Base-by-base conservation (phyloP, 208 protist genomes). In the Leishmania lainsoni region DNA sequence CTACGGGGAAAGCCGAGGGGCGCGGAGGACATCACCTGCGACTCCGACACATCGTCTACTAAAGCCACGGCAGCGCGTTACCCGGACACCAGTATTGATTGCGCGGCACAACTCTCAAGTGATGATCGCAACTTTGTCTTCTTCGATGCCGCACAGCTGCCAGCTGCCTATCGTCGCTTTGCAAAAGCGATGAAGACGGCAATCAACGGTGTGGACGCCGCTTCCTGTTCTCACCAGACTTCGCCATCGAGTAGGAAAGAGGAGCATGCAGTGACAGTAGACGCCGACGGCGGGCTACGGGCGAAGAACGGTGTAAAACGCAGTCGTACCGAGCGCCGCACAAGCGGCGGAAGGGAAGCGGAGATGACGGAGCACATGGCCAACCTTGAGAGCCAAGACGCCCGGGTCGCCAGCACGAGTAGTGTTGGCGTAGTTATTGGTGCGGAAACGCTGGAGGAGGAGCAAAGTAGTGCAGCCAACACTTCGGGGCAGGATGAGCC, bases 401-500 rank as follows among this genome's bases (percentile, higher is more conserved):
- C 45, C 26, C 69, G 42, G 12, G 3, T 6, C 45, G 5, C 69
- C 48, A 51, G 4, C 42, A 51, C 17, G 2, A 51, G 1, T 51
- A 0, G 20, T 73, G 39, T 8, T n/a, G 69, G 42, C 14, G 39
- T 32, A 12, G 45, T 16, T 52, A 10, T n/a, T 26, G 69, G 69
- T 29, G 26, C 69, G 32, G 39, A 26, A 73, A 8, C 51, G 32
- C 51, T 3, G 72, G 72, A 59, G 14, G 51, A n/a, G n/a, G 32
- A 22, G 12, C 72, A 26, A 45, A 29, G 29, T 52, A 29, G 32
- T 9, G 72, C 48, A 6, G 26, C 51, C 72, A 29, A 12, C 45
- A 6, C 69, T 20, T 35, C 42, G 59, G 48, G 54, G 59, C 32
- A 79, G 20, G 81, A 75, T 45, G 90, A 93, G 66, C 87, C 87